Conservation (phyloP, 768 basidiomycete genomes). For the Pleurotus cornucopiae region DNA sequence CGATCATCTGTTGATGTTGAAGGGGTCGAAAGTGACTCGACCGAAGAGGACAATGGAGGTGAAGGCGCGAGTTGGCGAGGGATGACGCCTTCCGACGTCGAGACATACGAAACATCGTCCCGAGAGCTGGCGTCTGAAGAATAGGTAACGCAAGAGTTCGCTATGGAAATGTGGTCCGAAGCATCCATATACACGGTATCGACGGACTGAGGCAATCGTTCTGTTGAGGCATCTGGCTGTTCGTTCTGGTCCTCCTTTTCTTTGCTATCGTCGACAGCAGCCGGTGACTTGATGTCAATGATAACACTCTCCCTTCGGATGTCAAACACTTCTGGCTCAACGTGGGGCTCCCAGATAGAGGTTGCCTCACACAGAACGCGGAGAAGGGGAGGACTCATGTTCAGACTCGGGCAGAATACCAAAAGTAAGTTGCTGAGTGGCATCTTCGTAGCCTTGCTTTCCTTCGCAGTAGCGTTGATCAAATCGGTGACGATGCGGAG, state of each 20-base stretch:
- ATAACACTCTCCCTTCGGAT: slow-evolving; percentile 22
- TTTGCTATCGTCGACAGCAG: slow-evolving; percentile 1
- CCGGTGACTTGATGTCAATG: slow-evolving; percentile 23
- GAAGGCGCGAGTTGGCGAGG: slow-evolving; percentile 24
- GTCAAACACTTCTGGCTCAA: slow-evolving; percentile 23
- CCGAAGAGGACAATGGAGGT: slow-evolving; percentile 53
- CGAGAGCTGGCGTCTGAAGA: slow-evolving; percentile 8
- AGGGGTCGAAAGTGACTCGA: slow-evolving; percentile 57
- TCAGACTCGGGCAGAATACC: slow-evolving; percentile 84
- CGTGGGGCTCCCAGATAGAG: slow-evolving; percentile 53
- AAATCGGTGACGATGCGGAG: slow-evolving; percentile 78
- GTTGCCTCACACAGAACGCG: slow-evolving; percentile 70
- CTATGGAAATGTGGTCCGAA: slow-evolving; percentile 1
- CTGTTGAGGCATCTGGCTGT: not conserved
- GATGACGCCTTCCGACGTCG: slow-evolving; percentile 24
- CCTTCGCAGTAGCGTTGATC: slow-evolving; percentile 68
- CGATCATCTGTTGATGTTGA: slow-evolving; percentile 48
- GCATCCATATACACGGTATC: slow-evolving; percentile 34
- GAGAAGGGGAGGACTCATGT: slow-evolving; percentile 71
- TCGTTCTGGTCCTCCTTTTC: not conserved
- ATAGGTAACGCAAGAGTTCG: not conserved
- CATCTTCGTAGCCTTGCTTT: slow-evolving; percentile 82
- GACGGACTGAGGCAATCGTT: slow-evolving; percentile 12
- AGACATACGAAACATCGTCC: slow-evolving; percentile 14
- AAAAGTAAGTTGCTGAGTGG: slow-evolving; percentile 84